Evolutionary conservation across 2,329 filamentous ascomycete species (phyloP).

Genomic region (Fusarium luffae): DNA sequence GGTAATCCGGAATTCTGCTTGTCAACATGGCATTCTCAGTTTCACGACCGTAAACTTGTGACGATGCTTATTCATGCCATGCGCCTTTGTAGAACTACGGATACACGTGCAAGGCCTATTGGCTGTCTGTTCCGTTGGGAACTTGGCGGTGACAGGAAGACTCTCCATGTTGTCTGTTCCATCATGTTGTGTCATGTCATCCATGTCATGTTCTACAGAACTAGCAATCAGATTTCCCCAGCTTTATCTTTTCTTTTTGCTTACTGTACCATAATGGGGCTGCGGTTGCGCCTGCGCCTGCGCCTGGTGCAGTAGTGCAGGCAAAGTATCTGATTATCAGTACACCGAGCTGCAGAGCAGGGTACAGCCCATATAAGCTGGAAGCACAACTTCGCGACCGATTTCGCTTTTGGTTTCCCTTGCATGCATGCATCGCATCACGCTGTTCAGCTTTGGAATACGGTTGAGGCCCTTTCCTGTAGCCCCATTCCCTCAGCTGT

Average conservation of each 20-base stretch:
- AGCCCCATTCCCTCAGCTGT: slow-evolving; percentile 30
- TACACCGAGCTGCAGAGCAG: background rate
- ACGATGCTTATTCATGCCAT: background rate
- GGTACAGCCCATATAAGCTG: slow-evolving; percentile 3
- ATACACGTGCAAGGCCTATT: slow-evolving; percentile 30
- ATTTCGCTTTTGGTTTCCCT: slow-evolving; percentile 24
- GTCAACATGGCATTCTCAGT: background rate
- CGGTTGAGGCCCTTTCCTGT: slow-evolving; percentile 19
- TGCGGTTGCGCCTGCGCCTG: slow-evolving; percentile 9
- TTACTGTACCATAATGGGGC: slow-evolving; percentile 1
- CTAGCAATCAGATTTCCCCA: background rate
- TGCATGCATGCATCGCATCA: slow-evolving; percentile 22
- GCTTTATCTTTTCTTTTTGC: slow-evolving; percentile 8
- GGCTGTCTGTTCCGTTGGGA: slow-evolving; percentile 28
- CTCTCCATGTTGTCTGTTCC: slow-evolving; percentile 13
- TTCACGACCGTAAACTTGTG: slow-evolving; percentile 15
- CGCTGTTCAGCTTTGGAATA: slow-evolving; percentile 33
- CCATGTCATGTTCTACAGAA: background rate
- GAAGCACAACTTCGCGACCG: slow-evolving; percentile 11
- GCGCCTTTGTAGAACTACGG: slow-evolving; percentile 5
- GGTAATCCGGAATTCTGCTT: background rate
- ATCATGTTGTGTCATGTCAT: background rate
- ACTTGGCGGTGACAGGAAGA: slow-evolving; percentile 17
- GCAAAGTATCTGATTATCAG: background rate
- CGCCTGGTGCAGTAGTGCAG: slow-evolving; percentile 5